A percentile compares a stretch with the other conserved stretches of the same genome.
phyloP scores from a whole-genome alignment of 257 asterid genomes.

The Solanum okadae region DNA sequence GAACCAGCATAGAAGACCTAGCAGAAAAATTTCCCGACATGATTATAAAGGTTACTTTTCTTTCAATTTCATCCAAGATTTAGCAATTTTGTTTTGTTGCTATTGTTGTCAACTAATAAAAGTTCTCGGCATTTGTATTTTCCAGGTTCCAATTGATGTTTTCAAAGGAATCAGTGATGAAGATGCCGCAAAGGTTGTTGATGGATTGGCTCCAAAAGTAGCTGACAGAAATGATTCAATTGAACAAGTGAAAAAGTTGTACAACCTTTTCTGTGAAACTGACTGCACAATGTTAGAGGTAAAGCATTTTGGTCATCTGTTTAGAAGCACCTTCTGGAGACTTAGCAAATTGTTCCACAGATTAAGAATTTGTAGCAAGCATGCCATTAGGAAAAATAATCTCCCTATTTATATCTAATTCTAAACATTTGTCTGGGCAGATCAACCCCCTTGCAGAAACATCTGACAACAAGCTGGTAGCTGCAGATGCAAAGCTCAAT shows the following conservation, averaged over 20 bases:
- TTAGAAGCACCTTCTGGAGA: background rate
- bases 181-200: constrained; percentile 98
- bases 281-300: constrained; percentile 98
- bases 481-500: constrained; percentile 98
- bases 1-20: constrained; percentile 98
- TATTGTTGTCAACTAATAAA: background rate
- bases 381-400: background rate
- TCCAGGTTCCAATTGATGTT: constrained; percentile 87
- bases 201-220: constrained; percentile 82
- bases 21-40: constrained; percentile 94
- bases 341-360: background rate
- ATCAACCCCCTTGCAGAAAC: constrained; percentile 97
- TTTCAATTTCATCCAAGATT: constrained; percentile 1
- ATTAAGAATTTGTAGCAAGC: background rate
- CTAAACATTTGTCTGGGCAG: constrained; percentile 25
- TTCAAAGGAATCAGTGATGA: constrained; percentile 92
- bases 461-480: constrained; percentile 76
- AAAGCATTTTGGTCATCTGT: constrained; percentile 10
- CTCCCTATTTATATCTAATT: background rate
- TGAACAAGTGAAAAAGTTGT: constrained; percentile 96
- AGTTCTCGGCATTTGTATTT: background rate
- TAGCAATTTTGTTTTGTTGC: background rate
- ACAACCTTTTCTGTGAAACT: constrained; percentile 82
- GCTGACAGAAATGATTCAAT: constrained; percentile 84
- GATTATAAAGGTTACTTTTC: constrained; percentile 69